Percentiles rank a stretch among this genome's conserved stretches.
phyloP scores from a whole-genome alignment of 73 alveolate genomes.

The Paramecium caudatum region DNA sequence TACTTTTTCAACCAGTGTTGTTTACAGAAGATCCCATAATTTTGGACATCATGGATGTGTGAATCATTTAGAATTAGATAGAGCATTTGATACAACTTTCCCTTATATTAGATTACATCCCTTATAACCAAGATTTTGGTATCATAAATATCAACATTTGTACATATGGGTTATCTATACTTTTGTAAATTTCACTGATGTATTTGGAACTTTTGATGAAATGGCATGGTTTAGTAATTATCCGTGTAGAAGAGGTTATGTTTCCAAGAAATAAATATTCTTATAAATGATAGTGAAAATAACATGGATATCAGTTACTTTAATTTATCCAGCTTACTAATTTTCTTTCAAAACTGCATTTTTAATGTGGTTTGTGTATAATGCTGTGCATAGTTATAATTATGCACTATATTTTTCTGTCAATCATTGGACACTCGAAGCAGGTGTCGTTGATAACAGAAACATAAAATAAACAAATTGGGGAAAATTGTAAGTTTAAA shows the following conservation, averaged over 20 bases:
- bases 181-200: conserved; percentile 82
- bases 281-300: conserved; percentile 76
- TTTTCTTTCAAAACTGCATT: conserved; percentile 77
- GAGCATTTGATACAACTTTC: conserved; percentile 88
- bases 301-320: conserved; percentile 73
- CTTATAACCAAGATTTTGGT: conserved; percentile 73
- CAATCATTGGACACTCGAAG: conserved; percentile 88
- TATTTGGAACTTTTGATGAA: conserved; percentile 87
- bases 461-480: conserved; percentile 81
- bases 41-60: conserved; percentile 90
- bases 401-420: conserved; percentile 85
- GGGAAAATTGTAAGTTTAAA: conserved; percentile 85
- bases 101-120: conserved; percentile 83
- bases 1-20: conserved; percentile 81
- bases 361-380: conserved; percentile 81
- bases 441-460: conserved; percentile 83
- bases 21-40: conserved; percentile 85
- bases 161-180: conserved; percentile 79
- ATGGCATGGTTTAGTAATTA: conserved; percentile 84
- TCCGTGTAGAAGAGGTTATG: conserved; percentile 85
- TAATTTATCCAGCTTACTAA: conserved; percentile 73
- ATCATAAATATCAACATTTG: conserved; percentile 81
- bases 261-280: conserved; percentile 69
- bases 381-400: conserved; percentile 76
- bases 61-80: conserved; percentile 85